These are phyloP conservation scores for Phanerochaete carnosa DNA, from an alignment of 768 basidiomycete species.

Conservation along the genomic window DNA sequence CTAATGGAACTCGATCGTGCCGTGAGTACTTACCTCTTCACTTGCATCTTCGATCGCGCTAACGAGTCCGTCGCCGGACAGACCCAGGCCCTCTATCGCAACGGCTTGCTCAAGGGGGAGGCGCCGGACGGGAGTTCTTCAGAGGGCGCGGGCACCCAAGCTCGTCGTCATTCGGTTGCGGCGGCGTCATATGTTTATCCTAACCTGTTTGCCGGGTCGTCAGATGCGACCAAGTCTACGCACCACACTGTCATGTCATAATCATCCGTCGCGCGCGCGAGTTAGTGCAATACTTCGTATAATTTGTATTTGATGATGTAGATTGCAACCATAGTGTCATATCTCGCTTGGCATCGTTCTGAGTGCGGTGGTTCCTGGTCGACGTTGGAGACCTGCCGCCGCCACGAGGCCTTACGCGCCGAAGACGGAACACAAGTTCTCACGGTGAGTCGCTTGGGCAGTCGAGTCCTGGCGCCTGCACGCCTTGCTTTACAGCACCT, in stretches of 20 bases:
- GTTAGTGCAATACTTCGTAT: neutral
- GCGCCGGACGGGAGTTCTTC: neutral
- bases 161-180: neutral
- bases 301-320: neutral
- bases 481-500: neutral
- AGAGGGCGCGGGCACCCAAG: neutral
- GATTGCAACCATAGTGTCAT: neutral
- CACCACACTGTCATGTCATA: neutral
- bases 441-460: neutral
- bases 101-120: neutral
- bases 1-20: conserved; percentile 68
- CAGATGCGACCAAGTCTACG: neutral
- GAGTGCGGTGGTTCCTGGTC: too few relatives aligned
- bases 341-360: too few relatives aligned
- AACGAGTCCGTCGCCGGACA: neutral
- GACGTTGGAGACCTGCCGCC: too few relatives aligned
- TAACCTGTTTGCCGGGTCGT: neutral
- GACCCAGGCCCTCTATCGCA: neutral
- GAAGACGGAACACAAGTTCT: neutral
- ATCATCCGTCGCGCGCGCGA: too few relatives aligned
- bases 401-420: neutral
- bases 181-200: conserved; percentile 2
- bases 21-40: conserved; percentile 35
- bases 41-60: neutral
- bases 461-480: neutral